A percentile compares a stretch with the other conserved stretches of the same genome.
These are phyloP conservation scores for Sicyos edulis DNA, from an alignment of 306 rosid genomes.

Conservation along the genomic window DNA sequence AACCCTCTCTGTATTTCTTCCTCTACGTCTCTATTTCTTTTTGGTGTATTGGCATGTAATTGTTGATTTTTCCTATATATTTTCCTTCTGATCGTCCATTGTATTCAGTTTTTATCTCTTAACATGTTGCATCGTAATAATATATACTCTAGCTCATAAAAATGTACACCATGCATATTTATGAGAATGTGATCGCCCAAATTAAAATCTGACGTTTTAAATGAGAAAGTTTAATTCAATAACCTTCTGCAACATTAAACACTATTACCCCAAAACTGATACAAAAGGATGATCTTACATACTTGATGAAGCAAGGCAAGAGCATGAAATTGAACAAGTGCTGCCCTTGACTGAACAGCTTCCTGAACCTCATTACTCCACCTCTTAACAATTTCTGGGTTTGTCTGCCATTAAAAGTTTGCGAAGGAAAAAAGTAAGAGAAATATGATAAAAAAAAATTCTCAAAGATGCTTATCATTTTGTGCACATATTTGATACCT, in stretches of 20 bases:
- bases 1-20: no score
- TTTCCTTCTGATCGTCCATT: no score
- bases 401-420: conserved; percentile 50
- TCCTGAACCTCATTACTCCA: conserved; percentile 99
- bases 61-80: no score
- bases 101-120: no score
- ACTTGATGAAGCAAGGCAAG: conserved; percentile 96
- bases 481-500: conserved; percentile 41
- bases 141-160: no score
- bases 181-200: not conserved
- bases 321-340: conserved; percentile 97
- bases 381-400: conserved; percentile 94
- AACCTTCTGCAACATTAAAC: conserved; percentile 1
- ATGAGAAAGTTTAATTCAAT: not conserved
- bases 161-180: not conserved
- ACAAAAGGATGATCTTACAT: conserved; percentile 28
- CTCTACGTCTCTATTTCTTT: no score
- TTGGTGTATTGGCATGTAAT: no score
- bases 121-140: no score
- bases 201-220: not conserved
- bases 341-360: conserved; percentile 98
- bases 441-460: not conserved
- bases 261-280: not conserved
- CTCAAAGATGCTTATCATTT: conserved; percentile 10
- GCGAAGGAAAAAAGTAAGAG: not conserved